Conservation (phyloP, 192 early-diverging fungal genomes). For the Phlyctochytrium planicorne region DNA sequence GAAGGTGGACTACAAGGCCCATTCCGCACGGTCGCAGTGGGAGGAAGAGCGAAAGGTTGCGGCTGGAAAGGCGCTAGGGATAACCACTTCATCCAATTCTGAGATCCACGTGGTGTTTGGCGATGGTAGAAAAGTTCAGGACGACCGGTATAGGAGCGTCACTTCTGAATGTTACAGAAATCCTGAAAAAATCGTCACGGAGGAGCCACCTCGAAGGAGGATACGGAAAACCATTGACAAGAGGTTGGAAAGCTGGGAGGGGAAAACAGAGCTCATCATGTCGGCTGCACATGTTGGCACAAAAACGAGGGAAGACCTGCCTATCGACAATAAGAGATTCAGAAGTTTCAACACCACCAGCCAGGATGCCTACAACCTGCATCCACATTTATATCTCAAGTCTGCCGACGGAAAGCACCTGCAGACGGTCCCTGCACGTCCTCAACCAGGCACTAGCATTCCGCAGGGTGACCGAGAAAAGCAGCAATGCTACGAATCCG, state of each 20-base stretch:
- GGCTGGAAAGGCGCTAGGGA: slow-evolving; percentile 39
- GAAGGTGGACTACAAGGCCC: slow-evolving; percentile 22
- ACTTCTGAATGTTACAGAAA: slow-evolving; percentile 16
- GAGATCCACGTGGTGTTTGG: slow-evolving; percentile 39
- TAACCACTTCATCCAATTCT: slow-evolving; percentile 13
- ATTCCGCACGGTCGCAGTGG: slow-evolving; percentile 6
- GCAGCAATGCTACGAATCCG: slow-evolving; percentile 27
- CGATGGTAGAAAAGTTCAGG: slow-evolving; percentile 20
- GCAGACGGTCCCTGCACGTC: slow-evolving; percentile 9
- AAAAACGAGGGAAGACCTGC: slow-evolving; percentile 35
- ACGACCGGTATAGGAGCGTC: slow-evolving; percentile 20
- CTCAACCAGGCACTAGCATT: slow-evolving; percentile 29
- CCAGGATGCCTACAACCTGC: slow-evolving; percentile 30
- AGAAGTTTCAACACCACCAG: slow-evolving; percentile 35
- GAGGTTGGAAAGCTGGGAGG: slow-evolving; percentile 3
- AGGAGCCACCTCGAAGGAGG: not conserved
- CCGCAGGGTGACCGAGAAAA: slow-evolving; percentile 32
- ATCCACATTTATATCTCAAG: not conserved
- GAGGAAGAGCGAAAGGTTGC: slow-evolving; percentile 1
- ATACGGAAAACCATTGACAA: not conserved
- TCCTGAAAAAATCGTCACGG: slow-evolving; percentile 4
- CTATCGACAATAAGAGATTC: slow-evolving; percentile 42
- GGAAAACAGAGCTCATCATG: slow-evolving; percentile 23
- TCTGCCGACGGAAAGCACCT: too few species aligned
- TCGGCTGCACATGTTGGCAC: slow-evolving; percentile 35